Evolutionary conservation across 169 alveolate genomes (phyloP), one percentile per base, ranked within the genome.

Genomic region (Plasmodium yoelii): DNA sequence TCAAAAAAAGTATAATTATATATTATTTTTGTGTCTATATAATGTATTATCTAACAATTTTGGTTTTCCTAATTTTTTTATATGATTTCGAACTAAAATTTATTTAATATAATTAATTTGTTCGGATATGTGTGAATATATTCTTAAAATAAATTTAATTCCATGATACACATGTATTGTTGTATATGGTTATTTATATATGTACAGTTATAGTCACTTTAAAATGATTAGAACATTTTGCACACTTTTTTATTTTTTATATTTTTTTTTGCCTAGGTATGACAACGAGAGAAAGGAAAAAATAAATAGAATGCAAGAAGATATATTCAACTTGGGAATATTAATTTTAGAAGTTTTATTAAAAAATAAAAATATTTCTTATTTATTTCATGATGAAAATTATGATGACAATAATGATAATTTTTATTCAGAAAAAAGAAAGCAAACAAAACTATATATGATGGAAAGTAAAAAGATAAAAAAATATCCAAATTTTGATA

Each of bases 301-400:
- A 13, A 26, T 63, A n/a, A 18, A 39, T 49, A 61, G 13, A 8
- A 39, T 77, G 18, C 88, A 64, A 56, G 88, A 44, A n/a, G 88
- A 77, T 19, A 47, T 77, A 9, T 77, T 77, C 57, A 77, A 77
- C 75, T 59, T 77, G 5, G 88, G 88, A 26, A 63, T 77, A 3
- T 24, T 77, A 57, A 44, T 49, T 2, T 69, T 77, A 24, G 88
- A 77, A 65, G 64, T 77, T 28, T 5, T 77, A 56, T 18, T 77
- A 26, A 46, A 57, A 1, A 69, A 77, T 28, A 77, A 77, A 19
- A 65, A 22, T 18, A 47, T 77, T 4, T 77, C 69, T 2, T 77
- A 77, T 57, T 49, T 56, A 15, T 77, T 77, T 26, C 57, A 63
- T 13, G 49, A 77, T 9, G 88, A 64, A 46, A 64, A 42, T 15